Conservation (phyloP, 768 basidiomycete species). For the Kwoniella europaea region DNA sequence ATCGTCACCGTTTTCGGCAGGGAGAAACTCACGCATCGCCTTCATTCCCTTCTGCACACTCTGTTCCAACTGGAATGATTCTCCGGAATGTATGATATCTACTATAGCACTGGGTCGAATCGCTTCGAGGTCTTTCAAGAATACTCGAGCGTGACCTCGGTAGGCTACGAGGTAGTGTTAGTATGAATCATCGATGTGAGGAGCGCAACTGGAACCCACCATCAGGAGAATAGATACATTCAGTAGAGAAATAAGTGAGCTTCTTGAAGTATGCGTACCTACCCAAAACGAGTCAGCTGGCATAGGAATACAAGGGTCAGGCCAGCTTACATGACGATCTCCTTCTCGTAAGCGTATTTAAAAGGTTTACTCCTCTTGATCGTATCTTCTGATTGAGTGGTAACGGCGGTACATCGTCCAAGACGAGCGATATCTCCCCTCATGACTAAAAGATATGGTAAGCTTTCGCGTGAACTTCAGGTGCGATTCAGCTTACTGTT, state of each 20-base stretch:
- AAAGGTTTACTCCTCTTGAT: conserved; percentile 99
- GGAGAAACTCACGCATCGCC: conserved; percentile 70
- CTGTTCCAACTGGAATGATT: conserved; percentile 83
- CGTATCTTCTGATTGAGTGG: conserved; percentile 93
- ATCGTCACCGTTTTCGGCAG: not conserved
- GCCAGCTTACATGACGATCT: conserved; percentile 87
- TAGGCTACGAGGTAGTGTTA: conserved; percentile 65
- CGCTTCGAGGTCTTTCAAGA: conserved; percentile 93
- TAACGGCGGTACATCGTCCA: conserved; percentile 90
- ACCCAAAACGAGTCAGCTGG: not conserved
- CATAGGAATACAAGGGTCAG: conserved; percentile 3
- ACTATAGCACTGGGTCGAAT: conserved; percentile 93
- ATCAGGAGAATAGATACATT: conserved; percentile 98
- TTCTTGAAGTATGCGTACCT: conserved; percentile 99
- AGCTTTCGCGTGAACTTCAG: not conserved
- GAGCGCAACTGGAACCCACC: conserved; percentile 26
- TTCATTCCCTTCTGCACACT: conserved; percentile 84
- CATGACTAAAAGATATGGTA: conserved; percentile 70
- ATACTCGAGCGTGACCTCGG: conserved; percentile 90
- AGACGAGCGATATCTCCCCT: conserved; percentile 94
- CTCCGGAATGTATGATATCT: conserved; percentile 96
- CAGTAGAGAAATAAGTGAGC: conserved; percentile 97
- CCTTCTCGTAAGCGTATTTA: conserved; percentile 99
- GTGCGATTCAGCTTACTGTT: conserved; percentile 71
- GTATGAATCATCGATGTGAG: no score